Percentiles rank a stretch among this genome's conserved stretches.
Evolutionary conservation across 352 stramenopile genomes (phyloP).

Genomic region (Albugo candida): DNA sequence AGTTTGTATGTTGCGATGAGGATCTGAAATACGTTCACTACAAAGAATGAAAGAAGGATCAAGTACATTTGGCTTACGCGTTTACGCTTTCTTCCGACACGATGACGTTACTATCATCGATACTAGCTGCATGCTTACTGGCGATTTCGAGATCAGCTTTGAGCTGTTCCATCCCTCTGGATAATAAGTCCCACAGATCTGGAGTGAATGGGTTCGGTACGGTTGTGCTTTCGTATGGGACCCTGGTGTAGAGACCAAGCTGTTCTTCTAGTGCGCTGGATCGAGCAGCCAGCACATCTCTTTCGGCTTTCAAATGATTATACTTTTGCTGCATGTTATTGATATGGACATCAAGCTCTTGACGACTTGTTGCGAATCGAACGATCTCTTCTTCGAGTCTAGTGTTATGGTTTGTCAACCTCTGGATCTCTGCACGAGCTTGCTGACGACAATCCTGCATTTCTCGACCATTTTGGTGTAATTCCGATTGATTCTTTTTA

Average conservation of each 20-base stretch:
- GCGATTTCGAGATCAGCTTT: conserved; percentile 73
- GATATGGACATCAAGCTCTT: conserved; percentile 38
- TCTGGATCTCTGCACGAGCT: conserved; percentile 35
- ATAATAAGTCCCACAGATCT: conserved; percentile 70
- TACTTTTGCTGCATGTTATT: conserved; percentile 52
- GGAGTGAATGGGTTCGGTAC: conserved; percentile 32
- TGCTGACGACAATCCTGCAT: conserved; percentile 11
- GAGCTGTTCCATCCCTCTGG: conserved; percentile 76
- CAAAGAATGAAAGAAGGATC: not conserved
- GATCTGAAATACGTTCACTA: conserved; percentile 46
- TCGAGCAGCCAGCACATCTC: conserved; percentile 63
- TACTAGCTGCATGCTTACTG: conserved; percentile 72
- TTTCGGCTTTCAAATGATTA: conserved; percentile 63
- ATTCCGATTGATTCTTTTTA: not conserved
- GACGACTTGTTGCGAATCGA: conserved; percentile 29
- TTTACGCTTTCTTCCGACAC: too few relatives aligned
- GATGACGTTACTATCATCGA: conserved; percentile 15
- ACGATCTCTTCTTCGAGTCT: conserved; percentile 44
- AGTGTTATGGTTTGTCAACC: conserved; percentile 33
- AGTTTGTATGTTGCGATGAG: conserved; percentile 45
- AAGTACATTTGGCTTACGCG: too few relatives aligned
- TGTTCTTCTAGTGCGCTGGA: conserved; percentile 62
- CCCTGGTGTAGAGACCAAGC: conserved; percentile 64
- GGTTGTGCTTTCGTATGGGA: conserved; percentile 40
- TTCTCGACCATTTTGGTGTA: not conserved